Evolutionary conservation across 2,329 filamentous ascomycete species (phyloP).

Genomic region (Fusarium concolor): DNA sequence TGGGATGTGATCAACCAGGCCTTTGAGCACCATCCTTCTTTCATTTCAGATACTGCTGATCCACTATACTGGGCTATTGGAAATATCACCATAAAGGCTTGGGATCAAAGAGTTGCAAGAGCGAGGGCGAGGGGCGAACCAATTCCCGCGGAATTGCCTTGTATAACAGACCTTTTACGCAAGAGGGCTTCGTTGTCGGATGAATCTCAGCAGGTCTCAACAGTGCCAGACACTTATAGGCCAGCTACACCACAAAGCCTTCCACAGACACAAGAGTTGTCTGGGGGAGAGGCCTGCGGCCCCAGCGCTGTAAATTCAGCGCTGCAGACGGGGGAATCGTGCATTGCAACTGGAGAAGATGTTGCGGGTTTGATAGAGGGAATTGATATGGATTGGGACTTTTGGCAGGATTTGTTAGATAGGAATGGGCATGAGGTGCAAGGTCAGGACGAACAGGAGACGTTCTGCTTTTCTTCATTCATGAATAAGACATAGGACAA

Average conservation of each 20-base stretch:
- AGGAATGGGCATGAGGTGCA: not conserved
- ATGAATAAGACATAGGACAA: not conserved
- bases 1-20: slow-evolving; percentile 1
- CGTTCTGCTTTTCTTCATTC: not conserved
- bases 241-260: not conserved
- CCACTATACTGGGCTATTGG: not conserved
- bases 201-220: not conserved
- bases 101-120: not conserved
- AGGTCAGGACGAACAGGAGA: not conserved
- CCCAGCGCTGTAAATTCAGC: too few species aligned
- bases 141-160: not conserved
- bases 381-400: not conserved
- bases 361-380: not conserved
- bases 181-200: too few species aligned
- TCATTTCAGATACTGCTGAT: not conserved
- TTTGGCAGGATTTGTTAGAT: slow-evolving; percentile 1
- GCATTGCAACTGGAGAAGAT: too few species aligned
- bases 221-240: not conserved
- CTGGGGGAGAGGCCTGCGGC: not conserved
- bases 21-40: not conserved
- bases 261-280: not conserved
- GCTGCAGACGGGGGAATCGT: not conserved
- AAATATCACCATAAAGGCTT: not conserved
- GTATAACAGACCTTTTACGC: not conserved
- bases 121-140: not conserved